Percentiles rank a stretch among this genome's conserved stretches.
Conservation (phyloP, 73 alveolate species). For the Uronychia binucleata region DNA sequence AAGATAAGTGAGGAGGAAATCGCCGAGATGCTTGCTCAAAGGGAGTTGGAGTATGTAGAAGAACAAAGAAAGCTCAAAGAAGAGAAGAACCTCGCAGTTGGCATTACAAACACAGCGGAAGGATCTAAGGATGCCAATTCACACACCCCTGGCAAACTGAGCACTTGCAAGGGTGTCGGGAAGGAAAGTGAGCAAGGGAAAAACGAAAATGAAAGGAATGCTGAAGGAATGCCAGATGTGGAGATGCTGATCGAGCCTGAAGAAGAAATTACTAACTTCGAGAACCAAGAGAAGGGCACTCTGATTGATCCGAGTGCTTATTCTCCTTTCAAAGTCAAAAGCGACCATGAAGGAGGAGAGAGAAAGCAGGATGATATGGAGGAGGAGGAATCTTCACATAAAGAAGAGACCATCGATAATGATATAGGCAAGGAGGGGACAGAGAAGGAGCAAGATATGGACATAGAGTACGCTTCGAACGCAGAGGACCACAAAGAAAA, state of each 20-base stretch:
- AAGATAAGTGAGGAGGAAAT: neutral
- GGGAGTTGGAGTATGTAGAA: neutral
- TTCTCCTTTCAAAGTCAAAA: too few relatives aligned
- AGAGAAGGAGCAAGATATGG: neutral
- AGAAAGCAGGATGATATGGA: neutral
- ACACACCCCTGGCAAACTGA: neutral
- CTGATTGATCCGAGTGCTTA: neutral
- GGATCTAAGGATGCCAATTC: neutral
- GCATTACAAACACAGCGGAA: neutral
- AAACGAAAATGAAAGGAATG: neutral
- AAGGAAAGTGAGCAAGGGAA: neutral
- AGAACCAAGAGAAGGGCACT: neutral
- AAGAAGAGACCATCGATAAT: neutral
- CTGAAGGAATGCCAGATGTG: neutral
- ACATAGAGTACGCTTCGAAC: neutral
- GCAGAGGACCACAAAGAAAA: neutral
- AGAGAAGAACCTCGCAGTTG: neutral
- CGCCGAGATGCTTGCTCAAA: neutral
- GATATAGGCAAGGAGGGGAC: neutral
- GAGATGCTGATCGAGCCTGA: neutral
- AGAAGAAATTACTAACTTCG: neutral
- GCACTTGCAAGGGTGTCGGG: neutral
- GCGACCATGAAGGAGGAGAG: too few relatives aligned
- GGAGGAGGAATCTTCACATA: neutral
- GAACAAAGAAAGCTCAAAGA: neutral